Evolutionary conservation across 2,329 filamentous ascomycete species (phyloP), one percentile per base, ranked within the genome.

Genomic region (Fusarium haematococcum): DNA sequence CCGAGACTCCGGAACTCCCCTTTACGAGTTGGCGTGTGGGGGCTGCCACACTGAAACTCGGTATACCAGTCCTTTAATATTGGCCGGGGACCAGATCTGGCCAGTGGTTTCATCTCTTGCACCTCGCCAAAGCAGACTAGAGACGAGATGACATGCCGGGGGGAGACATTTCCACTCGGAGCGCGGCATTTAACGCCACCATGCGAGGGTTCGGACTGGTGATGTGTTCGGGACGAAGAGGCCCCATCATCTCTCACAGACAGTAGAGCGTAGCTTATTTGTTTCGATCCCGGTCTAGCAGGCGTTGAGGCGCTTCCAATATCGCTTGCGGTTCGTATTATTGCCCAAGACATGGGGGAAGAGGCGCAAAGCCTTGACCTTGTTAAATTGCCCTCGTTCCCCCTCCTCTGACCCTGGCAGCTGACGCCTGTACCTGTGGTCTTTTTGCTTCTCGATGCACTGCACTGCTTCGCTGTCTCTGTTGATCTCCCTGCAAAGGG

Each of bases 121-220:
- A 58, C 43, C 61, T 63, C 35, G 23, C 45, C 41, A 71, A 68
- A 63, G 48, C 59, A 39, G 33, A 32, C 60, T 54, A 68, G 52
- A 74, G 71, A 72, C 61, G 61, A 75, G 68, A 74, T 74, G 71
- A 74, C 71, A 75, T 72, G 54, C 61, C 48, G 41, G 67, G 71
- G 63, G 13, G 48, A 14, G 30, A 32, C 30, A 52, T 59, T 33
- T 14, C 45, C 43, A 59, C 23, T 39, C 41, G 27, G 58, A 30
- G 64, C 54, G 62, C 45, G 27, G 66, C 60, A 65, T 68, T 62
- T 63, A 27, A 66, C 71, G 71, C 71, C 65, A 60, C 39, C 37
- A 45, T 37, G 58, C 60, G 61, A 32, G 43, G 52, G 57, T 67
- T 66, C 45, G 66, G 48, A 52, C 48, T 52, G 48, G 48, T 20